Evolutionary conservation across 306 rosid genomes (phyloP).

Genomic region (Mimosa bimucronata): DNA sequence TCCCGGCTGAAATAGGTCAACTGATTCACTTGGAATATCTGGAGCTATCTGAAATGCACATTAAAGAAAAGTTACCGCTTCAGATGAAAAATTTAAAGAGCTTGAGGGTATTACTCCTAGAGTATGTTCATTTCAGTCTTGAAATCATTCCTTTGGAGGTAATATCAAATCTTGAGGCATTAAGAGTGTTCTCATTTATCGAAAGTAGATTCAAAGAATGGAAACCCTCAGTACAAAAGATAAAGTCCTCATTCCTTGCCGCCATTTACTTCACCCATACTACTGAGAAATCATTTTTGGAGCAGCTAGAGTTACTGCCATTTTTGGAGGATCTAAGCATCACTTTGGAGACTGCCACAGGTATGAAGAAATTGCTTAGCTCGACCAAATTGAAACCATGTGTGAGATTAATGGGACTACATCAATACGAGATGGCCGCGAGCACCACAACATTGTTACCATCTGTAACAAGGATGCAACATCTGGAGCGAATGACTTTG

Average conservation of each 20-base stretch:
- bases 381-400: neutral
- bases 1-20: neutral
- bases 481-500: neutral
- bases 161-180: neutral
- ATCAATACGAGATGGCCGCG: neutral
- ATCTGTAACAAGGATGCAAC: neutral
- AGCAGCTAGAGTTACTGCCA: neutral
- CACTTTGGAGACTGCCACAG: conserved; percentile 10
- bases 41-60: neutral
- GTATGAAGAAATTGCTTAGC: neutral
- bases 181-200: neutral
- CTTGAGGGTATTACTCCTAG: neutral
- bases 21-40: neutral
- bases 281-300: neutral
- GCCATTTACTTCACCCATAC: neutral
- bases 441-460: neutral
- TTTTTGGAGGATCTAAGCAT: conserved; percentile 9
- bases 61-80: neutral
- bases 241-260: neutral
- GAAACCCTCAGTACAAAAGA: neutral
- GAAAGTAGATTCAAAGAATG: neutral
- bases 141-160: conserved; percentile 1
- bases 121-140: conserved; percentile 7
- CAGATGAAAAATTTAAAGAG: neutral
- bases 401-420: conserved; percentile 2